phyloP scores from a whole-genome alignment of 2,329 filamentous ascomycete species.

The Sporothrix euskadiensis region DNA sequence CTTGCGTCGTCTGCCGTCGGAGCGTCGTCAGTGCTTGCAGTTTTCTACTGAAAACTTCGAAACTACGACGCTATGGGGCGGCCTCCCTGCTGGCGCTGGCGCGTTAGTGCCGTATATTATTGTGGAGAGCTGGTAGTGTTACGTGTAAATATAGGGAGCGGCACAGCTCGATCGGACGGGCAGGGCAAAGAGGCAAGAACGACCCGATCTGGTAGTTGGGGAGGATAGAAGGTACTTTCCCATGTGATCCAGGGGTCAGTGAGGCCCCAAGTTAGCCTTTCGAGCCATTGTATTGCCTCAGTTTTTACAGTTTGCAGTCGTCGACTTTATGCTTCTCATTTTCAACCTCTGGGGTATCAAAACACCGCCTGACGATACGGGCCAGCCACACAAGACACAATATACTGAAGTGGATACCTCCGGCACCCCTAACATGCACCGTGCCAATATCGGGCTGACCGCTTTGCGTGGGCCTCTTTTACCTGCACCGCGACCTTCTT shows the following conservation, averaged over 20 bases:
- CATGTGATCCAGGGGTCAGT: neutral
- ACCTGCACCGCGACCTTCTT: neutral
- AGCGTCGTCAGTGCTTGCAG: neutral
- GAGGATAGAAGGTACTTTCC: neutral
- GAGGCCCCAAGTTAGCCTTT: neutral
- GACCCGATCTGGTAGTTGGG: neutral
- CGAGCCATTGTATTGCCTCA: neutral
- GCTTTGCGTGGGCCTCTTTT: neutral
- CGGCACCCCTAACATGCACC: neutral
- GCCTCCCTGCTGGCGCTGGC: slow-evolving; percentile 13
- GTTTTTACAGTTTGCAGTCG: neutral
- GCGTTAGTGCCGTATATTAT: slow-evolving; percentile 9
- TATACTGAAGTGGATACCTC: neutral
- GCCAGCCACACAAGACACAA: neutral
- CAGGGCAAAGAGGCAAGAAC: neutral
- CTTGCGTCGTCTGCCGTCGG: neutral
- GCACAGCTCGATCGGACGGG: slow-evolving; percentile 9
- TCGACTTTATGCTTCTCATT: neutral
- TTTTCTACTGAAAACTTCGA: neutral
- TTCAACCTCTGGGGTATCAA: neutral
- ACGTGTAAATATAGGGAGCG: slow-evolving; percentile 13
- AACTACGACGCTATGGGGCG: slow-evolving; percentile 2
- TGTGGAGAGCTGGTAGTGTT: slow-evolving; percentile 18
- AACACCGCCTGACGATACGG: neutral
- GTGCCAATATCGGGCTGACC: slow-evolving; percentile 1